These are phyloP conservation scores for Rhodotorula sp. DNA, from an alignment of 1,284 basidiomycete species.

Conservation along the genomic window DNA sequence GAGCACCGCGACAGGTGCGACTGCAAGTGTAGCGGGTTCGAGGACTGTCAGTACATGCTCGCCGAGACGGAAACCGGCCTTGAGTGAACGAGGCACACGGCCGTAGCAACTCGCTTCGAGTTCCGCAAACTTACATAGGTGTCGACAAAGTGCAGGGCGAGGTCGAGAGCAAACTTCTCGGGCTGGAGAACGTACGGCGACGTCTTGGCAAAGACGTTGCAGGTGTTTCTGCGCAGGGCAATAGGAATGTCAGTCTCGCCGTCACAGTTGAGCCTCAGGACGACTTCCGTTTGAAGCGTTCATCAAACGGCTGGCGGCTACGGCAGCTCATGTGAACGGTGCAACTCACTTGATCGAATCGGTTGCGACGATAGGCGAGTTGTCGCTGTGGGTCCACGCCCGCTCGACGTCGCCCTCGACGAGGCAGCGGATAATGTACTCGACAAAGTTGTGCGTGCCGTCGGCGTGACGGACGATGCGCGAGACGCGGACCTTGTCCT, in stretches of 20 bases:
- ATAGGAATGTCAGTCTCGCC: not conserved
- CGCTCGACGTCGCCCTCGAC: slow-evolving; percentile 62
- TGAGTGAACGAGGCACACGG: too few relatives aligned
- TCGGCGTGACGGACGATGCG: slow-evolving; percentile 67
- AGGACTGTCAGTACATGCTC: too few relatives aligned
- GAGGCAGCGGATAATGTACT: slow-evolving; percentile 73
- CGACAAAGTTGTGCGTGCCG: slow-evolving; percentile 60
- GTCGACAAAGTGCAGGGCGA: slow-evolving; percentile 78
- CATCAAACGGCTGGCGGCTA: not conserved
- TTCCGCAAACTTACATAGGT: slow-evolving; percentile 58
- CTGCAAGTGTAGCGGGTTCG: not conserved
- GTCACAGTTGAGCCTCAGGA: not conserved
- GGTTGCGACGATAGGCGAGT: slow-evolving; percentile 78
- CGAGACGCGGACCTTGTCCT: slow-evolving; percentile 79
- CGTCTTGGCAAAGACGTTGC: slow-evolving; percentile 74
- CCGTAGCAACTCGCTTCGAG: too few relatives aligned
- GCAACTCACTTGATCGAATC: slow-evolving; percentile 69
- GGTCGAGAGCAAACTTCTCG: slow-evolving; percentile 81
- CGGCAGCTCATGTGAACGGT: slow-evolving; percentile 57
- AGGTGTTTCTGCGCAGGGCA: slow-evolving; percentile 20
- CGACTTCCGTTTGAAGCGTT: not conserved
- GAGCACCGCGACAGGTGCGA: slow-evolving; percentile 59
- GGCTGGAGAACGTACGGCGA: slow-evolving; percentile 79
- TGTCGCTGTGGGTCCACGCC: slow-evolving; percentile 67
- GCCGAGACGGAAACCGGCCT: too few relatives aligned